Percentiles rank a stretch among this genome's conserved stretches.
phyloP scores from a whole-genome alignment of 2,329 filamentous ascomycete species.

The Epicoccum sorghinum region DNA sequence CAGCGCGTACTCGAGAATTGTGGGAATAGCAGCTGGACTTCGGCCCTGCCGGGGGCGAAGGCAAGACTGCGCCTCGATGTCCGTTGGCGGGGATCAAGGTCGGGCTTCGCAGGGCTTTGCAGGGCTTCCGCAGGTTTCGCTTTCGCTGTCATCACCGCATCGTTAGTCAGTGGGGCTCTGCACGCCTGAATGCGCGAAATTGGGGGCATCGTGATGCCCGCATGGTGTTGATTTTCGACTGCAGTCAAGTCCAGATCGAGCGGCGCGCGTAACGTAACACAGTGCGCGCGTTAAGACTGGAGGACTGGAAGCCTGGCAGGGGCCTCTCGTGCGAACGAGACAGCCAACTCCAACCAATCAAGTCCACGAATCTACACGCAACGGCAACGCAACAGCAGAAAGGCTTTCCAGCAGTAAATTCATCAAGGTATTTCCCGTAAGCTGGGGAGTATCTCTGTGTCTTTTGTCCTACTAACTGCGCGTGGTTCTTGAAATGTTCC shows the following conservation, averaged over 20 bases:
- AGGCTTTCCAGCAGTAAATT: too few relatives aligned
- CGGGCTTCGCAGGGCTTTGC: neutral
- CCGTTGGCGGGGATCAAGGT: constrained; percentile 9
- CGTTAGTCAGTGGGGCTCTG: neutral
- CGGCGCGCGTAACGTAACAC: too few relatives aligned
- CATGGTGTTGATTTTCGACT: neutral
- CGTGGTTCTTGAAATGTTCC: too few relatives aligned
- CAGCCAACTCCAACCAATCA: too few relatives aligned
- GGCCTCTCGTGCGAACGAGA: too few relatives aligned
- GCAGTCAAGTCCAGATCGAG: neutral
- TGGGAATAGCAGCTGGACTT: neutral
- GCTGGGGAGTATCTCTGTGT: too few relatives aligned
- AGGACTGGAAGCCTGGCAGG: too few relatives aligned
- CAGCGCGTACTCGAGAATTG: neutral
- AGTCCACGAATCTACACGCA: too few relatives aligned
- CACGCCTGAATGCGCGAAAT: neutral
- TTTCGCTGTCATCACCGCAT: constrained; percentile 1
- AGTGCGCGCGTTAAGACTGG: too few relatives aligned
- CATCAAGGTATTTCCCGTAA: too few relatives aligned
- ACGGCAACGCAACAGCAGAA: too few relatives aligned
- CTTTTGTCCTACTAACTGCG: too few relatives aligned
- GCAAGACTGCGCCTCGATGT: constrained; percentile 11
- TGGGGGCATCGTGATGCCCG: neutral
- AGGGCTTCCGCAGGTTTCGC: neutral
- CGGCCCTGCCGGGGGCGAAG: neutral